Base-by-base conservation (phyloP, 345 rosid species). In the Trapa bicornis region DNA sequence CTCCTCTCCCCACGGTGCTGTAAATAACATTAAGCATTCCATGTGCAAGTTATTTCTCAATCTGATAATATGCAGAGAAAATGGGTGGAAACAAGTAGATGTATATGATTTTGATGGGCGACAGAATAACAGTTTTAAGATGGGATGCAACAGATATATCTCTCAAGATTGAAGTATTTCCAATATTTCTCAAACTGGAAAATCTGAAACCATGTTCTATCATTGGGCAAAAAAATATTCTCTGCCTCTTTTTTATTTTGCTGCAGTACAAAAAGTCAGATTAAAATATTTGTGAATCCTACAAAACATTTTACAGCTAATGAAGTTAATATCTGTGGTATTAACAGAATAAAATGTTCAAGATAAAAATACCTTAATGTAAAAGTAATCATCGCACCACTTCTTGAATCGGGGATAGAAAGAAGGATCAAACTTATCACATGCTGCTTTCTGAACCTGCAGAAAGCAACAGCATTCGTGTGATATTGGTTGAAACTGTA, bases 301-400 rank as follows among this genome's bases (percentile, higher is more conserved):
- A 45, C 48, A 45, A 1, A 1, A 7, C 12, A 22, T 45, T 45
- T 45, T 45, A 45, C 13, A 0, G 13, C 11, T 1, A 45, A 45
- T 7, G 7, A 13, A 16, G 5, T 3, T 50, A 50, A 0, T 3
- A 50, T 14, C 29, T 22, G 3, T 50, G 17, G 1, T 14, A 13
- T 13, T 5, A 2, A 22, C 16, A 22, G n/a, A 50, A 50, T 4
- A 14, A 16, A 17, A 50, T 7, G 12, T 45, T 45, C 48, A 50
- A 61, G 60, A 56, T 39, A 52, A 39, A 38, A 63, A 62, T 73
- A 94, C 97, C 96, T 87, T 88, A 64, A 94, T 87, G 74, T 81
- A 94, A 70, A 94, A 94, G 75, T 91, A 91, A 77, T 94, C 95
- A 74, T 89, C 99, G 38, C 99, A 94, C 96, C 97, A 94, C 78